phyloP scores from a whole-genome alignment of 306 rosid species.

The Dicorynia guianensis region DNA sequence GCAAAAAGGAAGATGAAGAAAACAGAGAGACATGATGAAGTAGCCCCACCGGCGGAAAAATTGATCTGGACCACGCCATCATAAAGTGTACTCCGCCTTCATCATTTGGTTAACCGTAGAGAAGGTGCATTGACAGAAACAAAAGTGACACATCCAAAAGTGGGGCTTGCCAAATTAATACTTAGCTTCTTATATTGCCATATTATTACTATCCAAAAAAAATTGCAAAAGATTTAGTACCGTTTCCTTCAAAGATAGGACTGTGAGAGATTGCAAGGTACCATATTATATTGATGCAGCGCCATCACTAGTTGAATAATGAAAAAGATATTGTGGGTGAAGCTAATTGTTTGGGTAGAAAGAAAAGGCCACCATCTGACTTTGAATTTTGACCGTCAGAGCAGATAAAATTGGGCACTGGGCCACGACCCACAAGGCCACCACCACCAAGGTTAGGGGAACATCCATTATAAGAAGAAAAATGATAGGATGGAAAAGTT shows the following conservation, averaged over 20 bases:
- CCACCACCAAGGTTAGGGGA: too few relatives aligned
- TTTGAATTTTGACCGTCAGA: not conserved
- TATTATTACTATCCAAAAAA: too few relatives aligned
- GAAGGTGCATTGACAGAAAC: conserved; percentile 25
- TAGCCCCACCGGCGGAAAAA: conserved; percentile 37
- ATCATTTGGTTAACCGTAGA: conserved; percentile 32
- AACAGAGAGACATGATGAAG: conserved; percentile 8
- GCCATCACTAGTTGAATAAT: not conserved
- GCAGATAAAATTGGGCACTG: not conserved
- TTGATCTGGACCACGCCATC: conserved; percentile 39
- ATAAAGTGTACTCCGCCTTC: conserved; percentile 40
- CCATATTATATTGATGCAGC: not conserved
- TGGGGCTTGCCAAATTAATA: not conserved
- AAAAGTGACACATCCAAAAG: conserved; percentile 30
- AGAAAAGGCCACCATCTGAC: not conserved
- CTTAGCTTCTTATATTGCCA: conserved; percentile 17
- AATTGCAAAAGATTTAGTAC: conserved; percentile 4
- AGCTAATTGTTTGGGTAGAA: not conserved
- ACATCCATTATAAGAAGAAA: not conserved
- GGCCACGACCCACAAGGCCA: conserved; percentile 11
- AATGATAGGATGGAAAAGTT: not conserved
- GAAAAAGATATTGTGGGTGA: not conserved
- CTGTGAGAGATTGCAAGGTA: not conserved
- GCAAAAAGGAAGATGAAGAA: conserved; percentile 23
- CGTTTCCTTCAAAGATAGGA: not conserved